These are phyloP conservation scores for Schwanniomyces polymorphus DNA, from an alignment of 805 yeast species.

Conservation along the genomic window DNA sequence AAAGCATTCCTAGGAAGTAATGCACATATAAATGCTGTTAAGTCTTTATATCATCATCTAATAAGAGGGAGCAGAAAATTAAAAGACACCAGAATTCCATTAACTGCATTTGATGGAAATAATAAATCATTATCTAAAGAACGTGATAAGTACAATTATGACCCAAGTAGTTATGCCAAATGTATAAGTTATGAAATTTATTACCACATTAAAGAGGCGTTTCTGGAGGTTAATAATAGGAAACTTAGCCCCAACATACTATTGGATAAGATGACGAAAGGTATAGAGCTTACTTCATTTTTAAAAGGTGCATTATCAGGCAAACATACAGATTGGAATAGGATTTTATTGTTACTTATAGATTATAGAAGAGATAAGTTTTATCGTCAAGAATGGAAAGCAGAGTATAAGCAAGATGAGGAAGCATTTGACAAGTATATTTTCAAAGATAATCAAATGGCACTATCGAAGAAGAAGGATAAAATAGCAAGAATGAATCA, in stretches of 20 bases:
- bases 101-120: background rate
- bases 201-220: constrained; percentile 14
- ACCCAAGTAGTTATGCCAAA: constrained; percentile 12
- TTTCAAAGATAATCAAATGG: background rate
- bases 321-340: background rate
- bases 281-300: constrained; percentile 9
- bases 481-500: constrained; percentile 7
- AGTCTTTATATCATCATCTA: constrained; percentile 8
- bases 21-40: constrained; percentile 5
- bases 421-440: constrained; percentile 2
- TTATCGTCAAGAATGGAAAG: constrained; percentile 16
- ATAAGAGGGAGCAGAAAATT: constrained; percentile 3
- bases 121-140: constrained; percentile 2
- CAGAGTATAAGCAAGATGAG: constrained; percentile 6
- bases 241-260: background rate
- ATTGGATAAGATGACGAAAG: constrained; percentile 5
- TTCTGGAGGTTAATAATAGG: constrained; percentile 4
- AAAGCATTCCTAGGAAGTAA: background rate
- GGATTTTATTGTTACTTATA: constrained; percentile 13
- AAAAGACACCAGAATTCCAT: background rate
- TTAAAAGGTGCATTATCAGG: constrained; percentile 4
- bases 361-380: constrained; percentile 10
- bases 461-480: constrained; percentile 11
- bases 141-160: constrained; percentile 1
- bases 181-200: constrained; percentile 17